Conservation (phyloP, 257 asterid genomes). For the Lantana camara region DNA sequence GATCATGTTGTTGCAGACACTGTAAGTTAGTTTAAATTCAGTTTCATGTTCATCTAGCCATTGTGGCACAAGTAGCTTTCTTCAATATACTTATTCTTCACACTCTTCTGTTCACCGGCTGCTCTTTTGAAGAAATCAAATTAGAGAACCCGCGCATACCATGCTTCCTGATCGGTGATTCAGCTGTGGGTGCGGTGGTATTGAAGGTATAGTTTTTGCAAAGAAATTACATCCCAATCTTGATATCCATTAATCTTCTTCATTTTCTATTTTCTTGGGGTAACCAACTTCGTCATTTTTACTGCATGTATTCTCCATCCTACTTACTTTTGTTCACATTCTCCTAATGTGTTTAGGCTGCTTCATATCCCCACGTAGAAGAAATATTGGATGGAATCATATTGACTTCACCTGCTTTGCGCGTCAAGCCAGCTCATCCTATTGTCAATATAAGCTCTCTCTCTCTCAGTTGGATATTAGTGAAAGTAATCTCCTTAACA, state of each 20-base stretch:
- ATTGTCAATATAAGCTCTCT: constrained; percentile 75
- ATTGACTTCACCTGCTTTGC: constrained; percentile 97
- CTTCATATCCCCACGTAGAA: constrained; percentile 72
- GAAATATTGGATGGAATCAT: constrained; percentile 88
- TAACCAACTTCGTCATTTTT: not conserved
- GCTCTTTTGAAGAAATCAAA: constrained; percentile 71
- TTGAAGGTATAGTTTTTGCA: constrained; percentile 63
- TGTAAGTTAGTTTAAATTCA: constrained; percentile 49
- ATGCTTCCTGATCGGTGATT: constrained; percentile 95
- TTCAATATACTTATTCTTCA: not conserved
- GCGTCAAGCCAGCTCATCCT: constrained; percentile 98
- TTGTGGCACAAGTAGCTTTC: constrained; percentile 1
- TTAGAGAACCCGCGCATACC: constrained; percentile 81
- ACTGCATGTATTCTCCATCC: not conserved
- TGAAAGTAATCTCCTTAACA: too few species aligned
- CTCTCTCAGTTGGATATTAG: not conserved
- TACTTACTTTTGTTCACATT: constrained; percentile 4
- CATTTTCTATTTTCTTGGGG: not conserved
- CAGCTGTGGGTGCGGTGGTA: constrained; percentile 98
- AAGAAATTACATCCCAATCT: not conserved
- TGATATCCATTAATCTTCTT: not conserved
- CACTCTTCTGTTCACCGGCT: constrained; percentile 46
- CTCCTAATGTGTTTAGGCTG: constrained; percentile 59
- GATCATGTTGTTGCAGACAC: constrained; percentile 98
- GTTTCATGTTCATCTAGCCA: not conserved